phyloP scores from a whole-genome alignment of 2,329 filamentous ascomycete species.

The Aspergillus viridinutans region DNA sequence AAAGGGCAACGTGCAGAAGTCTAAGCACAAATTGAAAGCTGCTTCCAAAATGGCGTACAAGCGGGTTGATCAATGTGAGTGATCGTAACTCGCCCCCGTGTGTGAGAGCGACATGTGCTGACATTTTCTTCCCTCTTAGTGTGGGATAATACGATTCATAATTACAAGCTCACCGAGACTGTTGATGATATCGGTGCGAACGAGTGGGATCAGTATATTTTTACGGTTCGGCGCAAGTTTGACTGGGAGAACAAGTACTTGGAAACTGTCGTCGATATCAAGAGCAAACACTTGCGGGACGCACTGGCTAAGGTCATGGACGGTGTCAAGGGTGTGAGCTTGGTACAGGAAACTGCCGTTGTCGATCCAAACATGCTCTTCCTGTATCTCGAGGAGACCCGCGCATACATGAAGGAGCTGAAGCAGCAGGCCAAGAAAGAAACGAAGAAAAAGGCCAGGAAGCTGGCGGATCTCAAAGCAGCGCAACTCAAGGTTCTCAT shows the following conservation, averaged over 20 bases:
- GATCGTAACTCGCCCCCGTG: background rate
- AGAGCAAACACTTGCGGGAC: slow-evolving; percentile 72
- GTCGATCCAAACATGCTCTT: slow-evolving; percentile 69
- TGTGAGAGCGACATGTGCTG: background rate
- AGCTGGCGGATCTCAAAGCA: slow-evolving; percentile 35
- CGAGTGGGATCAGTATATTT: slow-evolving; percentile 74
- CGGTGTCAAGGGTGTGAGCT: slow-evolving; percentile 69
- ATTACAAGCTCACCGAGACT: slow-evolving; percentile 66
- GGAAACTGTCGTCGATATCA: slow-evolving; percentile 74
- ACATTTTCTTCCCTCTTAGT: slow-evolving; percentile 23
- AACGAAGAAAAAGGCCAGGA: slow-evolving; percentile 41
- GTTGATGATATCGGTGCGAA: slow-evolving; percentile 58
- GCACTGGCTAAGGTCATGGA: slow-evolving; percentile 68
- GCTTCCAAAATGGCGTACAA: slow-evolving; percentile 63
- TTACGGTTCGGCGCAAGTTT: slow-evolving; percentile 77
- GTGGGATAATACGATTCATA: slow-evolving; percentile 55
- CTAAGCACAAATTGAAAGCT: slow-evolving; percentile 41
- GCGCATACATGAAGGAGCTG: slow-evolving; percentile 58
- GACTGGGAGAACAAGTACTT: slow-evolving; percentile 79
- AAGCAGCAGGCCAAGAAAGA: slow-evolving; percentile 61
- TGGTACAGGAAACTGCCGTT: slow-evolving; percentile 75
- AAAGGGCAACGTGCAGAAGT: slow-evolving; percentile 20
- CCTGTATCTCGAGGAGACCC: slow-evolving; percentile 75
- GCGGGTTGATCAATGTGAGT: slow-evolving; percentile 58
- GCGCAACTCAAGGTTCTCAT: slow-evolving; percentile 64